These are phyloP conservation scores for Candida vartiovaarae DNA, from an alignment of 805 yeast genomes.

Conservation along the genomic window DNA sequence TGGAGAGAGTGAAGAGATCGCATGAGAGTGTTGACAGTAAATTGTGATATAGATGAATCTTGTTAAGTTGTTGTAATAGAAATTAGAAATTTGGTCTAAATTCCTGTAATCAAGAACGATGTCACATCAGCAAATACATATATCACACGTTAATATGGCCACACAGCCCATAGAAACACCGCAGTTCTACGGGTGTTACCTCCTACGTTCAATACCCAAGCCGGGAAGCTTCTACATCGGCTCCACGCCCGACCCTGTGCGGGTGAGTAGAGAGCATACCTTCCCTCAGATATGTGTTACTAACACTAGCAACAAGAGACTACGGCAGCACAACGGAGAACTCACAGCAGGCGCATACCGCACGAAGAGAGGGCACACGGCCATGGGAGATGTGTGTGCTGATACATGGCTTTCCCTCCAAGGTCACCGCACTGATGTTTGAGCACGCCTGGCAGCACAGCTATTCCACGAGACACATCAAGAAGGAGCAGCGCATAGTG, in stretches of 20 bases:
- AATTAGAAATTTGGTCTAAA: no score
- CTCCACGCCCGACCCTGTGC: constrained; percentile 69
- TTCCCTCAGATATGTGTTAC: neutral
- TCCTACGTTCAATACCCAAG: constrained; percentile 53
- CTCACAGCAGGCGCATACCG: constrained; percentile 63
- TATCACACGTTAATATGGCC: no score
- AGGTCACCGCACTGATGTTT: constrained; percentile 64
- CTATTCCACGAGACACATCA: constrained; percentile 55
- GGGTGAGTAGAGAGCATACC: constrained; percentile 30
- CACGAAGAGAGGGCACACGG: constrained; percentile 49
- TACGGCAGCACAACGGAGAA: constrained; percentile 77
- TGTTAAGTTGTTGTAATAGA: neutral
- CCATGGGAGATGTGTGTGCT: constrained; percentile 69
- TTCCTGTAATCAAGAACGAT: no score
- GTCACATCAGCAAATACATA: no score
- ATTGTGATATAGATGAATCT: neutral
- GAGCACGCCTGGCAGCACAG: constrained; percentile 85
- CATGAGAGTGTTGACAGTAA: constrained; percentile 9
- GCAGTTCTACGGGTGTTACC: constrained; percentile 61
- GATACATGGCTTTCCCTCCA: constrained; percentile 68
- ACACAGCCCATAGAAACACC: constrained; percentile 18
- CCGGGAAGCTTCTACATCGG: constrained; percentile 66
- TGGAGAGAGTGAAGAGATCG: constrained; percentile 4
- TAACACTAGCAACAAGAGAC: constrained; percentile 30
- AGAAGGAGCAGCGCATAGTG: constrained; percentile 30